Percentiles rank a stretch among this genome's conserved stretches.
Evolutionary conservation across 2,329 filamentous ascomycete genomes (phyloP).

Genomic region (Alternaria arbusti): DNA sequence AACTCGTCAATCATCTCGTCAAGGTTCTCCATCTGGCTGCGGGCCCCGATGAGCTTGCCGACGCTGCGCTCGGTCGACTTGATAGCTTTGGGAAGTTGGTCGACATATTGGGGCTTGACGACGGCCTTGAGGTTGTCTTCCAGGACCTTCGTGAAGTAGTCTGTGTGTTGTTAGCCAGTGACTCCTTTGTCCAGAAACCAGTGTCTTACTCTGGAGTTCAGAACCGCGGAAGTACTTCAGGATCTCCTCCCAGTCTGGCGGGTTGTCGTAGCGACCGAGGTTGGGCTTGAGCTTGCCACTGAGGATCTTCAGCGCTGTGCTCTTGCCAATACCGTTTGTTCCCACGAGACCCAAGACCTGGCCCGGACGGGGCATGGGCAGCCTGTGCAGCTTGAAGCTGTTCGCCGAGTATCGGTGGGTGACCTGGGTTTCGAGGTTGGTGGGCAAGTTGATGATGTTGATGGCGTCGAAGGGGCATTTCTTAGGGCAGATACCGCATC

Average conservation of each 20-base stretch:
- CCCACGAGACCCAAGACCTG: conserved; percentile 96
- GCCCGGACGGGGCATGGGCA: conserved; percentile 93
- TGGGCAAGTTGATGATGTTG: conserved; percentile 99
- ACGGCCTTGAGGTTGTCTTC: conserved; percentile 98
- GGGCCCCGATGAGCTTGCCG: conserved; percentile 75
- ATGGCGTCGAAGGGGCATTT: conserved; percentile 99
- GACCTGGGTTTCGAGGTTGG: conserved; percentile 97
- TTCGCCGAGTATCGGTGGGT: conserved; percentile 99
- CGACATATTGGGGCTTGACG: conserved; percentile 98
- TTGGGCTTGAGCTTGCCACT: conserved; percentile 99
- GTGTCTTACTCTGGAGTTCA: conserved; percentile 83
- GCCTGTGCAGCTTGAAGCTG: conserved; percentile 98
- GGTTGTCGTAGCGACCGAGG: conserved; percentile 91
- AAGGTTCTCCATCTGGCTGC: conserved; percentile 77
- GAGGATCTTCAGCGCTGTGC: conserved; percentile 98
- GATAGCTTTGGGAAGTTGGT: conserved; percentile 94
- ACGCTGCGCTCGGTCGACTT: conserved; percentile 82
- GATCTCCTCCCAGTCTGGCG: conserved; percentile 98
- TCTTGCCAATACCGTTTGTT: conserved; percentile 99
- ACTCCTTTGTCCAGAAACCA: background rate
- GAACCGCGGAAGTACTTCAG: conserved; percentile 98
- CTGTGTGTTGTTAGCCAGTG: conserved; percentile 53
- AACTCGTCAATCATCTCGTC: conserved; percentile 83
- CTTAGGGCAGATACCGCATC: conserved; percentile 99
- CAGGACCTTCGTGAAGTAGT: conserved; percentile 98